Conservation (phyloP, 495 filamentous ascomycete species). For the Xylaria castorea region DNA sequence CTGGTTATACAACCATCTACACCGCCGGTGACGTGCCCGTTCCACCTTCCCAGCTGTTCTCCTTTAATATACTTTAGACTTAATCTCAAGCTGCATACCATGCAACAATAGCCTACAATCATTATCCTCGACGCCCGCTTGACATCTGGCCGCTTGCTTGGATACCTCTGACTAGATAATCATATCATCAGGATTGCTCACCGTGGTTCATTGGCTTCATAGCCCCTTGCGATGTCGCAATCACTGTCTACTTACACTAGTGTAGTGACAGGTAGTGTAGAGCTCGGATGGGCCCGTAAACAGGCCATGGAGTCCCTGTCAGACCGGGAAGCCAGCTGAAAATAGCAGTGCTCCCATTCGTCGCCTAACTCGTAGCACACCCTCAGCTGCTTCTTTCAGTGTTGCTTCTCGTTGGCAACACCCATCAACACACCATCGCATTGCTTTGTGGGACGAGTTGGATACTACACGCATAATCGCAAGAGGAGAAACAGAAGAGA, state of each 20-base stretch:
- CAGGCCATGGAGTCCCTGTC: conserved; percentile 17
- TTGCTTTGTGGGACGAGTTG: conserved; percentile 10
- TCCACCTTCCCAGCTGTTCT: neutral
- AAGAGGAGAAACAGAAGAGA: neutral
- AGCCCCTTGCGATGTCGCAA: conserved; percentile 11
- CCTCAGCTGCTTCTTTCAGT: conserved; percentile 25
- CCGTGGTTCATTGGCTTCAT: neutral
- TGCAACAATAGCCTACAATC: neutral
- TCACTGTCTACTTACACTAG: too few relatives aligned
- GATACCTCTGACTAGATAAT: neutral
- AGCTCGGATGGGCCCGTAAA: conserved; percentile 22
- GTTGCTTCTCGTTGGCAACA: conserved; percentile 5
- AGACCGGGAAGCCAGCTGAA: conserved; percentile 23
- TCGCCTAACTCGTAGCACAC: conserved; percentile 22
- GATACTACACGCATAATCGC: conserved; percentile 1
- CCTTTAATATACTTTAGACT: neutral
- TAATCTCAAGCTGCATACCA: neutral
- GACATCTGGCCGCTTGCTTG: neutral
- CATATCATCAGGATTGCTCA: neutral
- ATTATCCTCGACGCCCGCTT: neutral
- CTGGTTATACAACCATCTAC: conserved; percentile 9
- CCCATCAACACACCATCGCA: conserved; percentile 9
- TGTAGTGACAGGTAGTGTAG: neutral
- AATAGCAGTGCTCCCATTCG: conserved; percentile 28
- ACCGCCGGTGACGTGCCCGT: neutral